Conservation (phyloP, 352 stramenopile species). For the Pythium angustatum region DNA sequence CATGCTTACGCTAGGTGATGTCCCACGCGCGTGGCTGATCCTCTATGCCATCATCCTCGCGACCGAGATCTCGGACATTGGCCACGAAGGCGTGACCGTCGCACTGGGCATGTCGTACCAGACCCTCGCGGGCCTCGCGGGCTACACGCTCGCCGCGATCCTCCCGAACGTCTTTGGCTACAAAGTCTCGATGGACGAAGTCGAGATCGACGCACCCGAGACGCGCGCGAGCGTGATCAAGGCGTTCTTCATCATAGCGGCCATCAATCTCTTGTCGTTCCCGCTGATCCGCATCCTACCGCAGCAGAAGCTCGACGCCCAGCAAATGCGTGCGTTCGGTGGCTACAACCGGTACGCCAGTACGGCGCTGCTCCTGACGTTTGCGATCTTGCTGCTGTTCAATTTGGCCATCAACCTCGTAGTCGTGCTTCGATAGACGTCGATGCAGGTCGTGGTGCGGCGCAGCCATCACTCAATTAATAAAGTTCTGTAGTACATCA, state of each 20-base stretch:
- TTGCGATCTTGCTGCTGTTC: constrained; percentile 23
- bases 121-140: constrained; percentile 33
- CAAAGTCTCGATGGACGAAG: constrained; percentile 16
- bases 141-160: constrained; percentile 29
- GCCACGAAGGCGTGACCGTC: constrained; percentile 52
- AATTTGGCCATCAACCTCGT: constrained; percentile 14
- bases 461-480: no score
- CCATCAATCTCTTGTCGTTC: constrained; percentile 25
- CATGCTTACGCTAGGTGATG: constrained; percentile 28
- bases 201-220: constrained; percentile 4
- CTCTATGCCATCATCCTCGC: constrained; percentile 41
- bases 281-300: constrained; percentile 31
- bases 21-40: constrained; percentile 45
- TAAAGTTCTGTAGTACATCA: no score
- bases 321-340: constrained; percentile 42
- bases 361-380: constrained; percentile 33
- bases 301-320: constrained; percentile 47
- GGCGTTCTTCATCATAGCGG: constrained; percentile 13
- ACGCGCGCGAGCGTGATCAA: constrained; percentile 11
- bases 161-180: constrained; percentile 27
- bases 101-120: constrained; percentile 53
- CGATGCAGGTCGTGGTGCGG: not conserved
- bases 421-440: not conserved
- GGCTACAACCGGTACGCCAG: constrained; percentile 51
- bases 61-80: constrained; percentile 59